These are phyloP conservation scores for Dactylellina leptospora DNA, from an alignment of 2,329 filamentous ascomycete genomes.

Conservation along the genomic window DNA sequence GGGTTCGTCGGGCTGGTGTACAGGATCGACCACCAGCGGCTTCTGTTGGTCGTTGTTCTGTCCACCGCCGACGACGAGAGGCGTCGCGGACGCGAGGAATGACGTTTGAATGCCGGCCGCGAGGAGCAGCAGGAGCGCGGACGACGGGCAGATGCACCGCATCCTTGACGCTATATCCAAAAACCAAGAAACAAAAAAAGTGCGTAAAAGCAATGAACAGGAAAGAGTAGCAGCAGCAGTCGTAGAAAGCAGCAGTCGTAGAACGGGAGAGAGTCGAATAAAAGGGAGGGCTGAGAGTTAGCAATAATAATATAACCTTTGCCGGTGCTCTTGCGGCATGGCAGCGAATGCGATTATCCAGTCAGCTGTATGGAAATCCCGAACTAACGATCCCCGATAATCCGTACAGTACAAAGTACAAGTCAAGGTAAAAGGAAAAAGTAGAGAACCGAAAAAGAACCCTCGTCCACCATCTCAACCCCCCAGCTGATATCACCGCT, in stretches of 20 bases:
- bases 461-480: no score
- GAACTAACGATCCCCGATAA: no score
- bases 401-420: no score
- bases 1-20: conserved; percentile 21
- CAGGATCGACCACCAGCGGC: neutral
- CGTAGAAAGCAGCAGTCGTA: neutral
- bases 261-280: neutral
- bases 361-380: no score
- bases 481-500: no score
- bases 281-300: neutral
- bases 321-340: conserved; percentile 4
- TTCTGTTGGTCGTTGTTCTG: neutral
- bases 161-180: conserved; percentile 20
- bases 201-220: neutral
- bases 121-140: conserved; percentile 9
- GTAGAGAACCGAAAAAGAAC: no score
- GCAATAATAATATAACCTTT: no score
- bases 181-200: neutral
- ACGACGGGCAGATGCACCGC: conserved; percentile 42
- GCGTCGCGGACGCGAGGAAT: conserved; percentile 30
- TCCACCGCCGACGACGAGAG: neutral
- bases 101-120: neutral
- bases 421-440: no score
- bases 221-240: neutral
- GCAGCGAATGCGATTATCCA: no score